Evolutionary conservation across 176 grass and related monocot genomes (phyloP).

Genomic region (Raddia guianensis): DNA sequence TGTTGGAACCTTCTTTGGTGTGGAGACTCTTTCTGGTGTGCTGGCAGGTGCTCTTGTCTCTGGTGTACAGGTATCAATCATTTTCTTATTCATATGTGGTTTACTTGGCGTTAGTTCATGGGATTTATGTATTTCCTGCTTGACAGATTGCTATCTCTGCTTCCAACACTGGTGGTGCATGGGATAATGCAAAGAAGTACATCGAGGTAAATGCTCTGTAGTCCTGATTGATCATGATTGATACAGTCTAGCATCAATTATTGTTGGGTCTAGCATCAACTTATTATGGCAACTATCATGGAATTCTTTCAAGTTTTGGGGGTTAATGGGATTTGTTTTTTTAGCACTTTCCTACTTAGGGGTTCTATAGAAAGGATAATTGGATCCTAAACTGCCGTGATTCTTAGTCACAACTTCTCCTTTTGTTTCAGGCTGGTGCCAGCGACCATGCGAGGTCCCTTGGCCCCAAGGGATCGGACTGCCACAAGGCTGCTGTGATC

Average conservation of each 20-base stretch:
- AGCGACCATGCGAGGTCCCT: conserved; percentile 68
- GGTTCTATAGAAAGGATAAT: no score
- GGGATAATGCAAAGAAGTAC: conserved; percentile 96
- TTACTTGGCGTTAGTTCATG: not conserved
- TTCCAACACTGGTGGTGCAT: conserved; percentile 91
- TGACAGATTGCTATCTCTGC: conserved; percentile 82
- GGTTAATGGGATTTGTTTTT: no score
- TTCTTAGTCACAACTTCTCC: not conserved
- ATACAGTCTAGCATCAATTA: not conserved
- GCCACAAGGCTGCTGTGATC: conserved; percentile 87
- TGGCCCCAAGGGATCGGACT: conserved; percentile 83
- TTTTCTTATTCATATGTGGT: not conserved
- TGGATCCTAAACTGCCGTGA: not conserved
- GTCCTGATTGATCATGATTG: not conserved
- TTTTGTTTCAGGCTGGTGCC: conserved; percentile 63
- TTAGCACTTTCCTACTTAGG: no score
- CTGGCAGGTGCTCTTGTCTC: conserved; percentile 92
- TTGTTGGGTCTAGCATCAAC: not conserved
- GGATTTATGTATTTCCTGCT: conserved; percentile 21
- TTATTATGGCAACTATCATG: no score
- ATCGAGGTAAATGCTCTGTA: conserved; percentile 65
- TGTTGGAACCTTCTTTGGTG: conserved; percentile 80
- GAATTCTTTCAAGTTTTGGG: no score
- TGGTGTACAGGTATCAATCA: conserved; percentile 66
- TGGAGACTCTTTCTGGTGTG: conserved; percentile 85